Evolutionary conservation across 768 basidiomycete species (phyloP).

Genomic region (Suillus tomentosus): DNA sequence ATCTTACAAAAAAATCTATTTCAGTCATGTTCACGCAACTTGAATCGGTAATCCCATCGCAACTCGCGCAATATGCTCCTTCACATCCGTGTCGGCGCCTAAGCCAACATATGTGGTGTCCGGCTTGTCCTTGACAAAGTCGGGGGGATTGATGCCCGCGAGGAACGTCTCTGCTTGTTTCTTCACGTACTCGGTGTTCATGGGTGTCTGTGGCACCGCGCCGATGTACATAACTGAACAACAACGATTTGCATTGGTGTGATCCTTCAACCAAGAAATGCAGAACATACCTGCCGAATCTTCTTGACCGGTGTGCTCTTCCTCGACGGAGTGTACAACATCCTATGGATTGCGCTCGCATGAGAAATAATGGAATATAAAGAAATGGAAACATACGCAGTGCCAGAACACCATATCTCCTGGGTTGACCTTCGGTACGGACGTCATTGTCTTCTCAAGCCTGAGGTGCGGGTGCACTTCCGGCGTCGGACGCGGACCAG

Average conservation of each 20-base stretch:
- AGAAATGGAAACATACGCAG: slow-evolving; percentile 40
- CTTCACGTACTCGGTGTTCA: slow-evolving; percentile 61
- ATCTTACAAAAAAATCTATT: neutral
- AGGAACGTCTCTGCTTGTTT: slow-evolving; percentile 67
- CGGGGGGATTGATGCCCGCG: slow-evolving; percentile 65
- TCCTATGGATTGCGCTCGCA: slow-evolving; percentile 33
- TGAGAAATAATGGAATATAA: neutral
- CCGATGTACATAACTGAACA: slow-evolving; percentile 75
- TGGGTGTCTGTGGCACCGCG: slow-evolving; percentile 65
- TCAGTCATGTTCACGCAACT: slow-evolving; percentile 12
- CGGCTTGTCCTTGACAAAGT: slow-evolving; percentile 58
- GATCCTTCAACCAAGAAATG: neutral
- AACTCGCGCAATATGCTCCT: slow-evolving; percentile 33
- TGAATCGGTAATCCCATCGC: slow-evolving; percentile 47
- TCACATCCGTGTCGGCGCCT: slow-evolving; percentile 43
- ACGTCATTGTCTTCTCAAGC: slow-evolving; percentile 66
- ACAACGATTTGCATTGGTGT: neutral
- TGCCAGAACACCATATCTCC: slow-evolving; percentile 86
- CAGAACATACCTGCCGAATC: slow-evolving; percentile 55
- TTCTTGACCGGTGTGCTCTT: slow-evolving; percentile 52
- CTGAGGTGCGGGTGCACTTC: slow-evolving; percentile 67
- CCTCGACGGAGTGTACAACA: slow-evolving; percentile 49
- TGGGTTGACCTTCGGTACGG: slow-evolving; percentile 68
- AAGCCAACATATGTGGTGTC: slow-evolving; percentile 42
- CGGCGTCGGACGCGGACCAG: slow-evolving; percentile 52